Base-by-base conservation (phyloP, 306 rosid species). In the Trifolium subterraneum region DNA sequence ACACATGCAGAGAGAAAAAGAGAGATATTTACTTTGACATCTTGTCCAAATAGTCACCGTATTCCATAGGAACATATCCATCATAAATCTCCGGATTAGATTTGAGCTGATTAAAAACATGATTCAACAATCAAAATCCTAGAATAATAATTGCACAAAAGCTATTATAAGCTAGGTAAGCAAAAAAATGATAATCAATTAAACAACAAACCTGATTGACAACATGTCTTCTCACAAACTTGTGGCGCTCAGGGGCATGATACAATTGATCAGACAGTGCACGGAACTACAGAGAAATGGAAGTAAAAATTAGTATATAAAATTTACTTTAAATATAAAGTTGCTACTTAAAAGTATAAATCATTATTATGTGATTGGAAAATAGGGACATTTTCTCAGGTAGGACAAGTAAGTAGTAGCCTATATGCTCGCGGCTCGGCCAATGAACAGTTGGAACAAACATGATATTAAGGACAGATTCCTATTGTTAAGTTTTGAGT, bases 41-140 rank as follows among this genome's bases (percentile, higher is more conserved):
- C 81, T 73, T 87, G 77, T 88, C 94, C 85, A 87, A 73, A 83
- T 93, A 87, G 19, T 88, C 91, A 12, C 76, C 82, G 33, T 85
- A 91, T 75, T 76, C 90, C 97, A 91, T 89, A 16, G 98, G 97
- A 80, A 91, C 98, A 83, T 89, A 91, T 78, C 92, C 97, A 76
- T 89, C 89, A 16, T 91, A 91, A 74, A 50, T 84, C 76, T 91
- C 94, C 3, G 88, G 91, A 71, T 81, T 86, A 74, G 91, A 81
- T 82, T 72, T 88, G 15, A 91, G 92, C 98, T 91, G 87, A 38
- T 44, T 59, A 22, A 75, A 65, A 77, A 55, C 18, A 74, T 7
- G 44, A 39, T 64, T 69, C 52, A 50, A 74, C 71, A 65, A 77
- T 74, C 73, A 81, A 83, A 80, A 79, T 38, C 70, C 44, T 39